A percentile compares a stretch with the other conserved stretches of the same genome.
Evolutionary conservation across 2,329 filamentous ascomycete genomes (phyloP).

Genomic region (Neofusicoccum laricinum): DNA sequence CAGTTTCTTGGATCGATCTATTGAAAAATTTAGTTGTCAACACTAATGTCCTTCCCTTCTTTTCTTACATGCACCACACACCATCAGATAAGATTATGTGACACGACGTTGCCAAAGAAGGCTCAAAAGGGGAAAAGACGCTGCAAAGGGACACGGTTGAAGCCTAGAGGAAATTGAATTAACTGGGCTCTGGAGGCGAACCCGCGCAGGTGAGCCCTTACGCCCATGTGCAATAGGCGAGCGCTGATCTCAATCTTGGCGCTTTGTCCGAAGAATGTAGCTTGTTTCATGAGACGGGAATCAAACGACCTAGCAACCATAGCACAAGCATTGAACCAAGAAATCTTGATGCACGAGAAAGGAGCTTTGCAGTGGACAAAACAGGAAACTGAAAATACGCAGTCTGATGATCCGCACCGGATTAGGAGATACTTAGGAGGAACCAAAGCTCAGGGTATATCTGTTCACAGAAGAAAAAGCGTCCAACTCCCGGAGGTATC

Average conservation of each 20-base stretch:
- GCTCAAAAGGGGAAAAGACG: not conserved
- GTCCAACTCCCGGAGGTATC: not conserved
- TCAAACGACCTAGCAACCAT: not conserved
- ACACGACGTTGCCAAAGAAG: not conserved
- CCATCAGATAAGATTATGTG: not conserved
- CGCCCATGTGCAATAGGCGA: conserved; percentile 9
- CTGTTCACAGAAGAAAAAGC: not conserved
- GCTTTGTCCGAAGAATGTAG: not conserved
- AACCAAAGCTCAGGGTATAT: conserved; percentile 4
- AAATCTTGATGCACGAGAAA: not conserved
- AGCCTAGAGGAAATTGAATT: not conserved
- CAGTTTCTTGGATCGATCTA: no score
- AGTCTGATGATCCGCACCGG: not conserved
- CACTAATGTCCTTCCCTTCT: no score
- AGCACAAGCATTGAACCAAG: not conserved
- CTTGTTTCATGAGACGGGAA: not conserved
- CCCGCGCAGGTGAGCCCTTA: not conserved
- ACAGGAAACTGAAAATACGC: not conserved
- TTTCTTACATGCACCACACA: no score
- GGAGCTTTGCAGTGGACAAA: not conserved
- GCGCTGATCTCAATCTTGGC: conserved; percentile 11
- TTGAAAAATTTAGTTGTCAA: no score
- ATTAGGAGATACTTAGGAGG: not conserved
- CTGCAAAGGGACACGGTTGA: not conserved
- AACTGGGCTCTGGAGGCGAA: not conserved